A percentile compares a stretch with the other conserved stretches of the same genome.
Conservation (phyloP, 805 yeast species). For the Cyberlindnera galapagoensis region DNA sequence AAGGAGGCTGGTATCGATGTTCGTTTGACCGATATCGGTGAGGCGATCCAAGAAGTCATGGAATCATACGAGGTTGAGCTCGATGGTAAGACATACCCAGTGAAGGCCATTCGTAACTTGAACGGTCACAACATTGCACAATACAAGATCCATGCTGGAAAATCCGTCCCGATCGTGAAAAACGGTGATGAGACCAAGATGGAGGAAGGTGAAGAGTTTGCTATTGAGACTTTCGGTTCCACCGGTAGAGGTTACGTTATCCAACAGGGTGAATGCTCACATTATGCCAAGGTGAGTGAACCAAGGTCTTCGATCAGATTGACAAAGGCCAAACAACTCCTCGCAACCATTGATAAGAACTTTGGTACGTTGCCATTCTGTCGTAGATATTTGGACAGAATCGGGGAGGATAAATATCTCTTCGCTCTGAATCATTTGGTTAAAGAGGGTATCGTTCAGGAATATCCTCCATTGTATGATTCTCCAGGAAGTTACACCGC, state of each 20-base stretch:
- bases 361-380: slow-evolving; percentile 97
- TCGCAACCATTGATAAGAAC: slow-evolving; percentile 64
- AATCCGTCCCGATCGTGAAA: slow-evolving; percentile 93
- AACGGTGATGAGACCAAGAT: slow-evolving; percentile 92
- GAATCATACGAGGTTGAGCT: slow-evolving; percentile 91
- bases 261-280: slow-evolving; percentile 88
- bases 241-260: slow-evolving; percentile 92
- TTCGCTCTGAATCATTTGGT: slow-evolving; percentile 82
- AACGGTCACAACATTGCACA: slow-evolving; percentile 92
- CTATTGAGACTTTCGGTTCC: slow-evolving; percentile 96
- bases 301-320: slow-evolving; percentile 49
- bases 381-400: slow-evolving; percentile 84
- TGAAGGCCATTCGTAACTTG: slow-evolving; percentile 85
- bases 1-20: slow-evolving; percentile 94
- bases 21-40: slow-evolving; percentile 91
- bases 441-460: slow-evolving; percentile 81
- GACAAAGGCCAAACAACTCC: slow-evolving; percentile 62
- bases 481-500: slow-evolving; percentile 85
- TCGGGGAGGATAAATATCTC: slow-evolving; percentile 88
- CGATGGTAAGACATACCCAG: slow-evolving; percentile 77
- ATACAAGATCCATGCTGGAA: slow-evolving; percentile 86
- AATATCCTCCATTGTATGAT: slow-evolving; percentile 90
- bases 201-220: slow-evolving; percentile 98
- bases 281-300: slow-evolving; percentile 61
- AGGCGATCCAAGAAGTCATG: slow-evolving; percentile 94